Base-by-base conservation (phyloP, 202 grass and related monocot species). In the Schoenoplectus tabernaemontani region DNA sequence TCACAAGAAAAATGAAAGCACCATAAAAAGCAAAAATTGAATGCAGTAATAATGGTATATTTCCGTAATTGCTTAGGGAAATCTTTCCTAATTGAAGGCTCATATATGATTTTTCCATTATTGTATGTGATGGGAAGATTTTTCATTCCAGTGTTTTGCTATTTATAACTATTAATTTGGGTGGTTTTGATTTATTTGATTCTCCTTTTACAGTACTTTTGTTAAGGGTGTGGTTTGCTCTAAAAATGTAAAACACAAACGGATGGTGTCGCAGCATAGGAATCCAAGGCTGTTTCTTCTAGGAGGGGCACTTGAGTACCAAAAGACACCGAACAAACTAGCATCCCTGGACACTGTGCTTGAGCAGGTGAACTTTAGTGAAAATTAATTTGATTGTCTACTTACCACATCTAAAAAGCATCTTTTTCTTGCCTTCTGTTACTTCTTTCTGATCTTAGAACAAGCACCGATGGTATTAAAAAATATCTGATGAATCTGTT, bases 191-290 rank as follows among this genome's bases (percentile, higher is more conserved):
- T 80, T 80, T 34, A 80, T 80, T 80, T 80, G 44, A 16, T 44
- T 84, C 58, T 84, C 80, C 78, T 46, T 77, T 62, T 23, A 36
- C 86, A 88, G 96, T 79, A 78, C 83, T 78, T 89, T 99, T 77
- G 83, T 99, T 82, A 99, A 88, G 76, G 96, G 96, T 43, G 86
- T 99, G 72, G 96, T 99, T 83, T 99, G 96, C 85, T 91, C 96
- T 66, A 99, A 99, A 85, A 99, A 99, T 89, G 88, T 99, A 85
- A 98, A 95, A 76, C 96, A 95, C 84, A 99, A 95, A 86, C 88
- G 92, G 11, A 99, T 99, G 96, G 79, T 95, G 36, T 92, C 96
- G 32, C 87, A 89, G 83, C 96, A 99, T 86, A 89, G 85, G 56
- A 92, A 91, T 54, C 96, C 96, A 83, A 91, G 89, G 67, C 81